Conservation (phyloP, 2,329 filamentous ascomycete species). For the Penicillium sp. region DNA sequence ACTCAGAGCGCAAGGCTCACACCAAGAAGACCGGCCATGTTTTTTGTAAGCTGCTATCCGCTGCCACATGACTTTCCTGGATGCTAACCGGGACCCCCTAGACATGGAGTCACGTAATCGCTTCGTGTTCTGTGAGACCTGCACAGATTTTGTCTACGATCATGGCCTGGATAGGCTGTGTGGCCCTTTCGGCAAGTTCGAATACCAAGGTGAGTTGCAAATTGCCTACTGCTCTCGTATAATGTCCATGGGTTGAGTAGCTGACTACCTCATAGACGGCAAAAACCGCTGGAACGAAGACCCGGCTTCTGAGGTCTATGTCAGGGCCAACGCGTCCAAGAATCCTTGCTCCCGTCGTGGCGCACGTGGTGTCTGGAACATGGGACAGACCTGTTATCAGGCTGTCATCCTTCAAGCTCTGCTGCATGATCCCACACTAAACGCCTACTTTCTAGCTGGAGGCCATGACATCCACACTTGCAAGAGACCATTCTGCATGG, state of each 20-base stretch:
- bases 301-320: slow-evolving; percentile 72
- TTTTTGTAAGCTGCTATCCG: slow-evolving; percentile 42
- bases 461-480: slow-evolving; percentile 83
- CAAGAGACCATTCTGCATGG: slow-evolving; percentile 55
- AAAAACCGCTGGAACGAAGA: slow-evolving; percentile 45
- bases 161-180: slow-evolving; percentile 44
- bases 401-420: slow-evolving; percentile 93
- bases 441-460: slow-evolving; percentile 89
- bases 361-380: slow-evolving; percentile 91
- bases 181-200: slow-evolving; percentile 24
- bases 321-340: slow-evolving; percentile 75
- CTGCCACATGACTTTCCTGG: background rate
- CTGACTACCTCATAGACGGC: slow-evolving; percentile 20
- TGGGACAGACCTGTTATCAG: slow-evolving; percentile 98
- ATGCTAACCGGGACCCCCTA: slow-evolving; percentile 24
- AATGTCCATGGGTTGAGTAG: background rate
- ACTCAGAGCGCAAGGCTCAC: slow-evolving; percentile 40
- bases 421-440: slow-evolving; percentile 87
- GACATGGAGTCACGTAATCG: slow-evolving; percentile 48
- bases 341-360: slow-evolving; percentile 85
- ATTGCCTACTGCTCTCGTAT: background rate
- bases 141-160: slow-evolving; percentile 49
- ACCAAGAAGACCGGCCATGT: slow-evolving; percentile 44
- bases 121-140: slow-evolving; percentile 45
- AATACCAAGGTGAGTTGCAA: slow-evolving; percentile 14